Percentiles rank a stretch among this genome's conserved stretches.
Conservation (phyloP, 164 flowering plant species). For the Stephania japonica region DNA sequence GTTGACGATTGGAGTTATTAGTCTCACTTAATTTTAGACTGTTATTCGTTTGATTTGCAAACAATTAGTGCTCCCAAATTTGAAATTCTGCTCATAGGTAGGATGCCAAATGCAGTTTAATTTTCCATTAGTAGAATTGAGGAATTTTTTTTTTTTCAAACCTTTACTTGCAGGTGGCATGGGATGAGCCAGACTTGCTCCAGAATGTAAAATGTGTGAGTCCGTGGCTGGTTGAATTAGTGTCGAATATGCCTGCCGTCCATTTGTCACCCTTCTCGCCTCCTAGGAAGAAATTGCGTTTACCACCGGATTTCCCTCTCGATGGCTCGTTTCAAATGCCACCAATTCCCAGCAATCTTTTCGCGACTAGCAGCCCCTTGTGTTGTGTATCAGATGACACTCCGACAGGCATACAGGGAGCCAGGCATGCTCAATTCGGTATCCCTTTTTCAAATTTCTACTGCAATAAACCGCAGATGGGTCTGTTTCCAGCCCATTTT, state of each 20-base stretch:
- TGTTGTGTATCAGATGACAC: slow-evolving; percentile 56
- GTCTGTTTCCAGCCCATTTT: slow-evolving; percentile 43
- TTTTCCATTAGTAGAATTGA: background rate
- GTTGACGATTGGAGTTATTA: background rate
- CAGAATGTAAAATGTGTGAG: slow-evolving; percentile 89
- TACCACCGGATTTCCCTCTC: slow-evolving; percentile 56
- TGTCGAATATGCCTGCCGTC: slow-evolving; percentile 68
- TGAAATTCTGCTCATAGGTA: too few relatives aligned
- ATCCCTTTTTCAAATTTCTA: slow-evolving; percentile 68
- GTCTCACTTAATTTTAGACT: too few relatives aligned
- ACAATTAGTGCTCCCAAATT: too few relatives aligned
- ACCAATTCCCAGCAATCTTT: slow-evolving; percentile 53
- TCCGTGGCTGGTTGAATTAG: slow-evolving; percentile 97
- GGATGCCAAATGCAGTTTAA: background rate
- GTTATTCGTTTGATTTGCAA: too few relatives aligned
- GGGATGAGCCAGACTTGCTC: slow-evolving; percentile 96
- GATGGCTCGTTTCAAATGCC: slow-evolving; percentile 53
- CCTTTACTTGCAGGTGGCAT: slow-evolving; percentile 53
- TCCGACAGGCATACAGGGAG: slow-evolving; percentile 99
- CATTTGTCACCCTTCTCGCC: slow-evolving; percentile 78
- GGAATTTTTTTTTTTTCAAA: background rate
- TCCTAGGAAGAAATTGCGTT: slow-evolving; percentile 66
- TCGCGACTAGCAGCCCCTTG: slow-evolving; percentile 59
- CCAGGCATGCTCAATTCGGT: slow-evolving; percentile 97
- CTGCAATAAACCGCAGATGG: slow-evolving; percentile 50